Evolutionary conservation across 495 filamentous ascomycete species (phyloP), one percentile per base, ranked within the genome.

Genomic region (Penicillium simplicissimum): DNA sequence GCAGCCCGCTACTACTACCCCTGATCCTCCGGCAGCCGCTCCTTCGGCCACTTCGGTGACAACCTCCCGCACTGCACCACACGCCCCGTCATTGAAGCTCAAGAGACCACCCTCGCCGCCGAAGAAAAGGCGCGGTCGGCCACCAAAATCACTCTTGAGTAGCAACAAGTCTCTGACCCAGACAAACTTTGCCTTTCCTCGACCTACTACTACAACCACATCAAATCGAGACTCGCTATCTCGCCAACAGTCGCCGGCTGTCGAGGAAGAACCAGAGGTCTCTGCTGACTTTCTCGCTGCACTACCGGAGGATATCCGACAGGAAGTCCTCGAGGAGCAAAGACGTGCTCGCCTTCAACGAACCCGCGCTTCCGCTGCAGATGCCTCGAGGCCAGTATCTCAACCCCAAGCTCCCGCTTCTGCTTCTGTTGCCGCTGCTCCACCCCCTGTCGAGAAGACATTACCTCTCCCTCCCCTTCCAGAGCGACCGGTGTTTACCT

Each of bases 231-330:
- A 61, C 13, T 35, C 34, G 2, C 45, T 58, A 4, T 59, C 69
- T 6, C 52, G 63, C 34, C 67, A 68, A 40, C 33, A 60, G 11
- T 68, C 69, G 33, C 65, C 69, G 17, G 61, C 60, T 5, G 19
- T 57, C 13, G 69, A 70, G 34, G 58, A 67, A 8, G 52, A 72
- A 43, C 70, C 77, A 8, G 82, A 83, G 8, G 71, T 90, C 8
- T 90, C 92, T 51, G 76, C 81, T 0, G 86, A 85, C 7, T 93
- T 95, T 74, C 85, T 97, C 35, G 85, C 88, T 13, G 92, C 91
- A 21, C 77, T 97, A 0, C 93, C 93, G 0, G 87, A 90, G 57
- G 90, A 96, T 54, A 83, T 97, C 52, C 86, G 91, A 36, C 73
- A 73, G 21, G 93, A 97, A 76, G 81, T 97, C 14, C 71, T 96